Evolutionary conservation across 2,329 filamentous ascomycete genomes (phyloP), one percentile per base, ranked within the genome.

Genomic region (Trichophyton simii): DNA sequence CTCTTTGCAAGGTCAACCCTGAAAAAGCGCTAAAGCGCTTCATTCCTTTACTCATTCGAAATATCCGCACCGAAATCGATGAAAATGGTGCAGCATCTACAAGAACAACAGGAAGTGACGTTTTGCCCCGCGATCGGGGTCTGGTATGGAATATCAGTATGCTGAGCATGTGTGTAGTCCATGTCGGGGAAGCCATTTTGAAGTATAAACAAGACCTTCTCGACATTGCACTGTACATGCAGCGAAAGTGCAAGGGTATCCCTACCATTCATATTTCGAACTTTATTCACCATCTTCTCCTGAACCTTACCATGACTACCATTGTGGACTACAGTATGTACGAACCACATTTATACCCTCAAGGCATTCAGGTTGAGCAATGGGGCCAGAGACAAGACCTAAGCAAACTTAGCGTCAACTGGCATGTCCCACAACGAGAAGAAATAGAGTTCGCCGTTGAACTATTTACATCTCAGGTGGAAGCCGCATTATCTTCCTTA

Each of bases 81-180:
- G 89, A 92, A 73, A 99, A 97, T 71, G 89, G 92, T 58, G 94
- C 94, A 20, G 95, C 92, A 1, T 97, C 92, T 1, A 95, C 95
- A 62, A 84, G 94, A 68, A 97, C 91, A 61, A 95, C 89, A 61
- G 94, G 94, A 20, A 89, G 88, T 0, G 94, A 99, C 73, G 91
- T 97, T 50, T 80, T 99, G 18, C 94, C 94, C 7, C 84, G 94
- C 66, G 94, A 99, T 72, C 83, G 94, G 60, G 94, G 89, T 3
- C 78, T 99, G 15, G 91, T 99, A 0, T 99, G 95, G 95, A 89
- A 97, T 70, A 84, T 97, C 63, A 96, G 90, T 74, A 91, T 99
- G 79, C 82, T 99, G 3, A 95, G 91, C 71, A 99, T 99, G 92
- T 94, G 90, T 63, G 90, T 96, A 22, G 94, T 99, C 2, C 94